Percentiles rank a stretch among this genome's conserved stretches.
phyloP scores from a whole-genome alignment of 768 basidiomycete genomes.

The Mycena metata region DNA sequence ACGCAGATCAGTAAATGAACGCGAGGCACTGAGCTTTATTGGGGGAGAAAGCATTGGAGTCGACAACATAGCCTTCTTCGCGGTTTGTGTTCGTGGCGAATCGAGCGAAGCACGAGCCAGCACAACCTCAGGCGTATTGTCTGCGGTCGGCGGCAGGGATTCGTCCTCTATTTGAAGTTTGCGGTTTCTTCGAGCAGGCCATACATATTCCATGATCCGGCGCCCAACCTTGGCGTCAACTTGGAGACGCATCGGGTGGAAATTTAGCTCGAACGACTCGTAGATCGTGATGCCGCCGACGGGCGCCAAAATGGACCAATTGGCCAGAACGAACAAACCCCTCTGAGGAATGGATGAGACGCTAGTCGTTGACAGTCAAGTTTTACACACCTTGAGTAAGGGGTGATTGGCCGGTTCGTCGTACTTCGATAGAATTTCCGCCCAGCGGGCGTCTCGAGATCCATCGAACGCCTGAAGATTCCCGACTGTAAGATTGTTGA shows the following conservation, averaged over 20 bases:
- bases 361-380: neutral
- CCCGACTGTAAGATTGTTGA: slow-evolving; percentile 79
- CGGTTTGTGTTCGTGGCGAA: slow-evolving; percentile 55
- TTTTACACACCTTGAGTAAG: slow-evolving; percentile 70
- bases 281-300: slow-evolving; percentile 95
- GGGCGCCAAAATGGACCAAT: slow-evolving; percentile 88
- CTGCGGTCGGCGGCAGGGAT: slow-evolving; percentile 4
- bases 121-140: slow-evolving; percentile 33
- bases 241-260: slow-evolving; percentile 90
- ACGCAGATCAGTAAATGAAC: slow-evolving; percentile 80
- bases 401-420: slow-evolving; percentile 79
- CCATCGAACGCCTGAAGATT: slow-evolving; percentile 91
- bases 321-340: slow-evolving; percentile 79
- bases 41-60: slow-evolving; percentile 52
- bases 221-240: slow-evolving; percentile 87
- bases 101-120: slow-evolving; percentile 63
- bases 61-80: slow-evolving; percentile 44
- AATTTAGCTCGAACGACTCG: slow-evolving; percentile 81
- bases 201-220: slow-evolving; percentile 90
- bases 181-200: slow-evolving; percentile 72
- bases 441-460: slow-evolving; percentile 83
- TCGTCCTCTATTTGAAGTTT: slow-evolving; percentile 42
- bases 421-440: slow-evolving; percentile 88
- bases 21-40: slow-evolving; percentile 68
- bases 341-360: slow-evolving; percentile 55